These are phyloP conservation scores for Penicillium cosmopolitanum DNA, from an alignment of 495 filamentous ascomycete species.

Conservation along the genomic window DNA sequence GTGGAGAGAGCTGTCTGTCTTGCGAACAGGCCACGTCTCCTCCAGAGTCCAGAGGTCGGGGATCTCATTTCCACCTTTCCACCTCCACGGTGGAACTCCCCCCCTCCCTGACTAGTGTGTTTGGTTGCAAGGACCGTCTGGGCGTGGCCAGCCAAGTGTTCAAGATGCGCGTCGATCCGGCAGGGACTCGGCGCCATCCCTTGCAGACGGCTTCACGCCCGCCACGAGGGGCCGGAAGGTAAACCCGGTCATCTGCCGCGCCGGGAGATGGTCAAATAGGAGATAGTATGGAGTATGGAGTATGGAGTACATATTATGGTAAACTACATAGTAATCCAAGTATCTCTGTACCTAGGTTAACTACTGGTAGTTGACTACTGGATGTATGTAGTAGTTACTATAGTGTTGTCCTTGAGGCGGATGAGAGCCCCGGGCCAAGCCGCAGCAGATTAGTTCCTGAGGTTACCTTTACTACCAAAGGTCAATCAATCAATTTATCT, in stretches of 20 bases:
- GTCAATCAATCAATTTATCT: too few relatives aligned
- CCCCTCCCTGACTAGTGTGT: neutral
- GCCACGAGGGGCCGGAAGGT: slow-evolving; percentile 30
- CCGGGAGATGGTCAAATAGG: neutral
- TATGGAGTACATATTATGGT: too few relatives aligned
- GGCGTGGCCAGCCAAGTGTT: neutral
- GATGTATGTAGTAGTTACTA: neutral
- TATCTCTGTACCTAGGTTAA: too few relatives aligned
- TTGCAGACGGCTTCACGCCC: slow-evolving; percentile 21
- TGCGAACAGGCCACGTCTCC: slow-evolving; percentile 38
- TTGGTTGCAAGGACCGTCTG: slow-evolving; percentile 10
- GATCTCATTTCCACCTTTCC: slow-evolving; percentile 14
- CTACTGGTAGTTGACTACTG: neutral
- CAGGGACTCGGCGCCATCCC: slow-evolving; percentile 23
- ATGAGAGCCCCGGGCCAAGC: slow-evolving; percentile 3
- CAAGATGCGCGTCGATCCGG: slow-evolving; percentile 26
- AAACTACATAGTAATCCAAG: neutral
- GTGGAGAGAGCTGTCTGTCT: slow-evolving; percentile 13
- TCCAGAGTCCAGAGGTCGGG: slow-evolving; percentile 5
- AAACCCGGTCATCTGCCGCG: slow-evolving; percentile 1
- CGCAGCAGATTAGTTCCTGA: neutral
- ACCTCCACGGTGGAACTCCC: slow-evolving; percentile 6
- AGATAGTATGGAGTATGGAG: neutral
- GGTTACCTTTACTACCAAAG: too few relatives aligned
- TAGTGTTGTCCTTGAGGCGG: neutral